Conservation (phyloP, 495 filamentous ascomycete genomes). For the Parachaetomium inaequale region DNA sequence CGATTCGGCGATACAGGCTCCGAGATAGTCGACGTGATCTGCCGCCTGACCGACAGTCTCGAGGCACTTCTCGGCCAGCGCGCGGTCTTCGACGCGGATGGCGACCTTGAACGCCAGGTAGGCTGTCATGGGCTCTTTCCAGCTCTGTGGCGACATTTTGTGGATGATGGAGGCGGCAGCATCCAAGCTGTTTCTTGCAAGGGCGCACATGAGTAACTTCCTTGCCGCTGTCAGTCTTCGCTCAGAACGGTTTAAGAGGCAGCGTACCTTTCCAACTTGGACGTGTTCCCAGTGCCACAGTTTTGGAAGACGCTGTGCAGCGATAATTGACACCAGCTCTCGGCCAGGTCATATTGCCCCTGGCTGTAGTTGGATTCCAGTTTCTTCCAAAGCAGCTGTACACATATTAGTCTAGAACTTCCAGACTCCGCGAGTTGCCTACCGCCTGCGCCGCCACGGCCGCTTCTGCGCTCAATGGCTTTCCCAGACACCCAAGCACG, state of each 20-base stretch:
- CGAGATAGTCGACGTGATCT: constrained; percentile 58
- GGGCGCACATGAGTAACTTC: constrained; percentile 65
- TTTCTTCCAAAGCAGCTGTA: constrained; percentile 72
- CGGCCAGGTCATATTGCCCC: constrained; percentile 51
- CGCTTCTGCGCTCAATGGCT: constrained; percentile 49
- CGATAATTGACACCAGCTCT: constrained; percentile 71
- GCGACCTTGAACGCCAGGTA: constrained; percentile 76
- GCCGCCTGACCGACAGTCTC: constrained; percentile 45
- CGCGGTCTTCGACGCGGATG: constrained; percentile 53
- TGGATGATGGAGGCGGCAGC: constrained; percentile 54
- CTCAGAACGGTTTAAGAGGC: not conserved
- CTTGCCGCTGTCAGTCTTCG: constrained; percentile 39
- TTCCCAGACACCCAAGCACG: constrained; percentile 25
- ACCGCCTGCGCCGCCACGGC: constrained; percentile 71
- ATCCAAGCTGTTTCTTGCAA: constrained; percentile 52
- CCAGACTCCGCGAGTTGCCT: constrained; percentile 18
- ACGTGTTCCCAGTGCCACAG: constrained; percentile 58
- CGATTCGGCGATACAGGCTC: constrained; percentile 74
- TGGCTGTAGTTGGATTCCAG: constrained; percentile 56
- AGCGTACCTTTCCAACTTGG: constrained; percentile 59
- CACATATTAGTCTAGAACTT: not conserved
- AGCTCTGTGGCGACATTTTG: constrained; percentile 55
- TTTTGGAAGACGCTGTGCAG: constrained; percentile 61
- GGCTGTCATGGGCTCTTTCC: constrained; percentile 59
- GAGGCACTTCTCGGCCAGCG: constrained; percentile 57